These are phyloP conservation scores for Chlorella sp. DNA, from an alignment of 139 green algal genomes.

Conservation along the genomic window DNA sequence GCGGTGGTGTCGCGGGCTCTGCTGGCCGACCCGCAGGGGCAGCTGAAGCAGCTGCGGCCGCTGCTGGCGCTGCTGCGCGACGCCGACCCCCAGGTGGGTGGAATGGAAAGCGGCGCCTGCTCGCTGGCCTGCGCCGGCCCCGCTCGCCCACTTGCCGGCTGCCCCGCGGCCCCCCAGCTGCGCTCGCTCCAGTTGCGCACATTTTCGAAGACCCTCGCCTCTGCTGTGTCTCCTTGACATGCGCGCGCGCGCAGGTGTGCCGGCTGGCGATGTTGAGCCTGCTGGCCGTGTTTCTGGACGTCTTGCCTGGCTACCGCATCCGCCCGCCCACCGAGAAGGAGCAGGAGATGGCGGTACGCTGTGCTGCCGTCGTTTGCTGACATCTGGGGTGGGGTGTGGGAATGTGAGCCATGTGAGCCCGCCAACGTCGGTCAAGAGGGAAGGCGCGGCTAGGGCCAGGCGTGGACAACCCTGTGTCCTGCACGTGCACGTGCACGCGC, in stretches of 20 bases:
- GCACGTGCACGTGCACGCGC: neutral
- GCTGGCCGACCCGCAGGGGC: constrained; percentile 72
- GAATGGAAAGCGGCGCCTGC: no score
- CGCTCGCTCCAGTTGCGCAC: neutral
- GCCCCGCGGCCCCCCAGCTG: neutral
- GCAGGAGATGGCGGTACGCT: constrained; percentile 18
- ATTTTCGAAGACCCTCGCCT: neutral
- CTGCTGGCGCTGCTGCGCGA: constrained; percentile 45
- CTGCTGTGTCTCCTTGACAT: neutral
- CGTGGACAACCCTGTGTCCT: neutral
- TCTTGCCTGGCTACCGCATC: constrained; percentile 86
- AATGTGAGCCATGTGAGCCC: neutral
- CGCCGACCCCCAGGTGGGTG: constrained; percentile 52
- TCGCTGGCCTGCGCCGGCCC: no score
- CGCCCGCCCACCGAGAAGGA: constrained; percentile 74
- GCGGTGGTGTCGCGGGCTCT: constrained; percentile 69
- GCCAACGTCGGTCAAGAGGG: neutral
- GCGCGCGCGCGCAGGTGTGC: constrained; percentile 40
- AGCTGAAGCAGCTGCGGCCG: constrained; percentile 42
- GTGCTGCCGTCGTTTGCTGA: no score
- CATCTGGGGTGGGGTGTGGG: no score
- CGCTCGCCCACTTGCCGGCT: neutral
- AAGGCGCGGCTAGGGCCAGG: neutral
- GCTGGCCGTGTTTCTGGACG: constrained; percentile 85
- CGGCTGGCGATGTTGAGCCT: constrained; percentile 82